Conservation (phyloP, 192 early-diverging fungal species). For the Rhizoclosmatium globosum region DNA sequence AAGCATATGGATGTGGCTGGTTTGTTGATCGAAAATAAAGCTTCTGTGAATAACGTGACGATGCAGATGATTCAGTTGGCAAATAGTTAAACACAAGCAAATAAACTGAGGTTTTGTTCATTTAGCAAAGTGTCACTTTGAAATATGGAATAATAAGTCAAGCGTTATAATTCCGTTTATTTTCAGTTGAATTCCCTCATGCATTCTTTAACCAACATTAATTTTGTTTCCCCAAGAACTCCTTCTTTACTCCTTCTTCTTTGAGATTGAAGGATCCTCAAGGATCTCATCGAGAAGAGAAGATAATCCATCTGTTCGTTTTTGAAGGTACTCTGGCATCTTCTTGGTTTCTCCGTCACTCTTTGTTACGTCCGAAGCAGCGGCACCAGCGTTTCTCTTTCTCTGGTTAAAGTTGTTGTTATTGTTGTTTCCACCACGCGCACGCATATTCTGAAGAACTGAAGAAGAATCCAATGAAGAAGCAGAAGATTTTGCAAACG, state of each 20-base stretch:
- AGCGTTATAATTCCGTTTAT: no score
- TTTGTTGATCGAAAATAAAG: no score
- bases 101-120: no score
- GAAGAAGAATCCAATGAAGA: background rate
- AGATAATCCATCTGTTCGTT: background rate
- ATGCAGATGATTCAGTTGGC: no score
- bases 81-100: no score
- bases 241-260: background rate
- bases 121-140: no score
- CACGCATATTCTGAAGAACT: background rate
- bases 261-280: background rate
- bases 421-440: background rate
- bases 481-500: background rate
- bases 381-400: background rate
- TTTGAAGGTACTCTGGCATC: slow-evolving; percentile 2
- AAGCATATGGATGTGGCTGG: no score
- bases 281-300: background rate
- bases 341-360: background rate
- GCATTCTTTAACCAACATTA: no score
- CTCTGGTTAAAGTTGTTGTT: background rate
- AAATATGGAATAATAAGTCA: no score
- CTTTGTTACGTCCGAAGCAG: background rate
- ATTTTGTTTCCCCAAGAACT: background rate
- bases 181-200: no score
- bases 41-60: no score